phyloP scores from a whole-genome alignment of 129 eudicot genomes.

The Apium graveolens region DNA sequence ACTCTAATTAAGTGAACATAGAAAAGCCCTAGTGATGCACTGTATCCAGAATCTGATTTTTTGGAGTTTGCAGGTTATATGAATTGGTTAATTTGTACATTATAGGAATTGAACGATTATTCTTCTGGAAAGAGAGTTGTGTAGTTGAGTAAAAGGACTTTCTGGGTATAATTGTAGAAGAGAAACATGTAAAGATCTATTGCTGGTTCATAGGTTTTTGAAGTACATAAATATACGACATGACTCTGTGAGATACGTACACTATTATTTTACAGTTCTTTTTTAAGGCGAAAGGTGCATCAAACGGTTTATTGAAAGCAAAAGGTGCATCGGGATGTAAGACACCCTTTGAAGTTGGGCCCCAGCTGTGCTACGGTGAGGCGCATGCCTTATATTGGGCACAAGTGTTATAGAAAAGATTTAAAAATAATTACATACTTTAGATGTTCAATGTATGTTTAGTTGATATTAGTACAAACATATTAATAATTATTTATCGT shows the following conservation, averaged over 20 bases:
- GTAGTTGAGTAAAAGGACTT: background rate
- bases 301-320: background rate
- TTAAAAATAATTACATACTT: background rate
- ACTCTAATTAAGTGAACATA: background rate
- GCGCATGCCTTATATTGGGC: no score
- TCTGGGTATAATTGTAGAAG: background rate
- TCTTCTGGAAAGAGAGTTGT: background rate
- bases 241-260: background rate
- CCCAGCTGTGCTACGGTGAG: no score
- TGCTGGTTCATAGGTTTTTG: background rate
- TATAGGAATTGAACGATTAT: background rate
- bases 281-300: background rate
- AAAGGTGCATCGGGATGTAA: background rate
- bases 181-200: background rate
- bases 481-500: no score
- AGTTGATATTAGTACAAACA: background rate
- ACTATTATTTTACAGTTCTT: background rate
- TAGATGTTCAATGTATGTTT: background rate
- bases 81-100: background rate
- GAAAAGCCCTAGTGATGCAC: background rate
- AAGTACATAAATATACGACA: background rate
- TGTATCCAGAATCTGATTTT: background rate
- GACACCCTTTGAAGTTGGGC: background rate
- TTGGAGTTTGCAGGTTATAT: background rate
- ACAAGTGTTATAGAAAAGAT: background rate